These are phyloP conservation scores for Hericium coralloides DNA, from an alignment of 768 basidiomycete genomes.

Conservation along the genomic window DNA sequence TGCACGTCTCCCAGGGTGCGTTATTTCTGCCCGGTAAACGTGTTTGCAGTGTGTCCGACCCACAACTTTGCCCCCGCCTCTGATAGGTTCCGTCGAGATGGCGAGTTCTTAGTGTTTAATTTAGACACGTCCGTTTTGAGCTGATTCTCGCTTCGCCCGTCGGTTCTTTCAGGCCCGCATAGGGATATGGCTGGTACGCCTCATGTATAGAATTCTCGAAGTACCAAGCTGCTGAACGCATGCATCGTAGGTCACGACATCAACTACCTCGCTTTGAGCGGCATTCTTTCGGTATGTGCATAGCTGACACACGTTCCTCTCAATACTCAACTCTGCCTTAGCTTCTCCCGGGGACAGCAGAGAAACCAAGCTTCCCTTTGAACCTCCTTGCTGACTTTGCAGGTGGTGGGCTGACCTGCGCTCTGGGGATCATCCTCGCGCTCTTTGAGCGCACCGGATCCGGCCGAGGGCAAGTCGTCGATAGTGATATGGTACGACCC, in stretches of 20 bases:
- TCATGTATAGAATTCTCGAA: not conserved
- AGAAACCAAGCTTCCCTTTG: conserved; percentile 62
- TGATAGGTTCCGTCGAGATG: not conserved
- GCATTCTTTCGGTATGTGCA: conserved; percentile 52
- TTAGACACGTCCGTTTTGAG: not conserved
- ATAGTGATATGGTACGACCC: conserved; percentile 60
- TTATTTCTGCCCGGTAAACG: conserved; percentile 1
- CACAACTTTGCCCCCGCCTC: not conserved
- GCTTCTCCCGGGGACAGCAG: conserved; percentile 58
- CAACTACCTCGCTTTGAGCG: conserved; percentile 77
- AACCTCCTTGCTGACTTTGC: conserved; percentile 81
- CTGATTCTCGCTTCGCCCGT: not conserved
- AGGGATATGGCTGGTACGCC: conserved; percentile 67
- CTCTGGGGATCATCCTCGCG: conserved; percentile 64
- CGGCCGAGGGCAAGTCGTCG: conserved; percentile 66
- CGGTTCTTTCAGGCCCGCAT: conserved; percentile 41
- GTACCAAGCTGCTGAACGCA: not conserved
- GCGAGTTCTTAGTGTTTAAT: not conserved
- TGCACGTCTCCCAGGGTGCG: conserved; percentile 69
- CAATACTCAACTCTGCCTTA: conserved; percentile 16
- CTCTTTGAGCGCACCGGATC: conserved; percentile 57
- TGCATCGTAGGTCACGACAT: conserved; percentile 61
- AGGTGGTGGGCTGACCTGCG: conserved; percentile 69
- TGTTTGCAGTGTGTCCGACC: not conserved
- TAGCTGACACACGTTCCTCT: too few relatives aligned